These are phyloP conservation scores for Boletales sp. DNA, from an alignment of 768 basidiomycete species.

Conservation along the genomic window DNA sequence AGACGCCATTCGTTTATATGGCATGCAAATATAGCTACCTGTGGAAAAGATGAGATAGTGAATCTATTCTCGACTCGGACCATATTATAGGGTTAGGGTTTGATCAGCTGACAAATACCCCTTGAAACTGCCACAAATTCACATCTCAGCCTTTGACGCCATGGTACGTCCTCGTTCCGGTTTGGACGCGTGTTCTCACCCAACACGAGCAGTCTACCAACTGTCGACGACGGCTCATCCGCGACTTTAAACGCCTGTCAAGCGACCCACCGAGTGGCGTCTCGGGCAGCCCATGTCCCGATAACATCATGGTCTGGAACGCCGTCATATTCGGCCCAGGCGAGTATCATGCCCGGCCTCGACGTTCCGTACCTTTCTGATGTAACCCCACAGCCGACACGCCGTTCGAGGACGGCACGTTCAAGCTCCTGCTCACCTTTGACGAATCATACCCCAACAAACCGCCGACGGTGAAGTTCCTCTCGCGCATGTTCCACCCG, in stretches of 20 bases:
- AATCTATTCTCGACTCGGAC: no score
- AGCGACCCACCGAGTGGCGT: slow-evolving; percentile 95
- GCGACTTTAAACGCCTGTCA: slow-evolving; percentile 95
- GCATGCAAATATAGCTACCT: no score
- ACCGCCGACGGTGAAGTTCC: slow-evolving; percentile 95
- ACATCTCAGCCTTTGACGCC: not conserved
- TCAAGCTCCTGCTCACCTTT: slow-evolving; percentile 92
- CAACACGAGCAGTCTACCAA: slow-evolving; percentile 69
- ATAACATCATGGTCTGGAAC: slow-evolving; percentile 99
- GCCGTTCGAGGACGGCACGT: slow-evolving; percentile 98
- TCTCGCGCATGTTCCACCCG: slow-evolving; percentile 98
- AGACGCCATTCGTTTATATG: no score
- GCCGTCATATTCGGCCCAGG: slow-evolving; percentile 99
- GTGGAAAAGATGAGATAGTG: no score
- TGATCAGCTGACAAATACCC: slow-evolving; percentile 20
- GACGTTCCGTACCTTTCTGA: not conserved
- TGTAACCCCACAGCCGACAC: slow-evolving; percentile 69
- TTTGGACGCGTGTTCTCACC: not conserved
- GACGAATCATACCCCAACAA: slow-evolving; percentile 99
- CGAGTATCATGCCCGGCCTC: slow-evolving; percentile 37
- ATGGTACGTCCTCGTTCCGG: slow-evolving; percentile 16
- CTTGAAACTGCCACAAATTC: not conserved
- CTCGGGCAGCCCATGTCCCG: slow-evolving; percentile 93
- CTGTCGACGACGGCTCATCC: slow-evolving; percentile 91
- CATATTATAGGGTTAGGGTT: slow-evolving; percentile 19